Conservation (phyloP, 768 basidiomycete genomes). For the Tricholoma hemisulphureum region DNA sequence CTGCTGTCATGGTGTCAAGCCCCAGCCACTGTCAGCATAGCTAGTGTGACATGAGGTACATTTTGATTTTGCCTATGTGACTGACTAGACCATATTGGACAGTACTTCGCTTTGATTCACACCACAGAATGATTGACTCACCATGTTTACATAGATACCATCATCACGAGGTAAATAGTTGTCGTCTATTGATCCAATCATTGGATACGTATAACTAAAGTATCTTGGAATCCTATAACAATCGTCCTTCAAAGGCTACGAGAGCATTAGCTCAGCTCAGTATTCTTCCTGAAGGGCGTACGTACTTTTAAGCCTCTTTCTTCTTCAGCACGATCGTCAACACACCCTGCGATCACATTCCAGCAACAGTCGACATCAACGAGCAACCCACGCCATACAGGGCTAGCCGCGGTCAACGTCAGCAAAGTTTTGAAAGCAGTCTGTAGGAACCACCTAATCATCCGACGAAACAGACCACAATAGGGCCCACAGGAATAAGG, state of each 20-base stretch:
- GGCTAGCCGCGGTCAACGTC: conserved; percentile 92
- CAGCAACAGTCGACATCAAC: conserved; percentile 98
- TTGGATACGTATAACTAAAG: conserved; percentile 88
- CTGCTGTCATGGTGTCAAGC: no score
- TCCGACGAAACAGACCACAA: conserved; percentile 64
- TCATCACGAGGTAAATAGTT: conserved; percentile 77
- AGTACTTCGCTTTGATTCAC: neutral
- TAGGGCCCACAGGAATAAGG: conserved; percentile 92
- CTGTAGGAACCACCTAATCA: neutral
- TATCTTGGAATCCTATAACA: conserved; percentile 89
- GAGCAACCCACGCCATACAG: conserved; percentile 90
- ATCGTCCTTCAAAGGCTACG: conserved; percentile 73
- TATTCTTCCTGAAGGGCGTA: conserved; percentile 7
- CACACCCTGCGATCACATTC: conserved; percentile 97
- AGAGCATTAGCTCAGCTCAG: neutral
- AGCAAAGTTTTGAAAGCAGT: conserved; percentile 49
- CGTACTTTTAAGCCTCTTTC: conserved; percentile 89
- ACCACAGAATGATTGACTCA: conserved; percentile 32
- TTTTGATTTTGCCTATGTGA: no score
- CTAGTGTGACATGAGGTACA: no score
- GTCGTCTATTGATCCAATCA: conserved; percentile 82
- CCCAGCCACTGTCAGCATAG: no score
- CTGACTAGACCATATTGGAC: no score
- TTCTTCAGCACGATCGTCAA: conserved; percentile 94
- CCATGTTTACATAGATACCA: conserved; percentile 72